phyloP scores from a whole-genome alignment of 2,329 filamentous ascomycete species.

The Colletotrichum agaves region DNA sequence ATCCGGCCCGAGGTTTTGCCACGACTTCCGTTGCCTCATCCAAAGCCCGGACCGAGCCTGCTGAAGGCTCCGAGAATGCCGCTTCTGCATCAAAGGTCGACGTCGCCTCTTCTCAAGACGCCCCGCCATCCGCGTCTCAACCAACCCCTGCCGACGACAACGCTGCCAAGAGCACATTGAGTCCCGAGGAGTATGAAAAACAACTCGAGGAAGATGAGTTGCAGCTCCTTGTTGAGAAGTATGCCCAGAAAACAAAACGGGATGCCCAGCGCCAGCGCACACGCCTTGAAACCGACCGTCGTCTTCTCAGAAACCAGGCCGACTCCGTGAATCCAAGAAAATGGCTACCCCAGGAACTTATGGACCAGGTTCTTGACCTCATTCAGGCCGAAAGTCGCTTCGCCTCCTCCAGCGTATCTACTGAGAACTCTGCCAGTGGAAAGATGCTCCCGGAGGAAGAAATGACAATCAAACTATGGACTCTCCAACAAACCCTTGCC shows the following conservation, averaged over 20 bases:
- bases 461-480: conserved; percentile 83
- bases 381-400: conserved; percentile 73
- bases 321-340: conserved; percentile 76
- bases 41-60: conserved; percentile 74
- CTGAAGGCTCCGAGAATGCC: conserved; percentile 46
- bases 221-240: conserved; percentile 86
- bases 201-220: conserved; percentile 92
- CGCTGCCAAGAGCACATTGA: conserved; percentile 62
- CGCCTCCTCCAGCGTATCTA: conserved; percentile 59
- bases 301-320: conserved; percentile 82
- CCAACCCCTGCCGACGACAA: conserved; percentile 39
- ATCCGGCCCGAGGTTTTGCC: conserved; percentile 91
- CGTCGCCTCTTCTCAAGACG: conserved; percentile 32
- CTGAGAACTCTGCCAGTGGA: conserved; percentile 53
- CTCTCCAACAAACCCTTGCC: conserved; percentile 77
- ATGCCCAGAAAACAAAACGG: conserved; percentile 80
- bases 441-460: conserved; percentile 80
- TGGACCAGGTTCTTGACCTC: conserved; percentile 81
- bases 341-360: conserved; percentile 84
- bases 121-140: conserved; percentile 45
- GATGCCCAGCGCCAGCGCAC: conserved; percentile 81
- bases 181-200: conserved; percentile 88
- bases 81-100: conserved; percentile 11
- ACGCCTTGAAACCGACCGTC: conserved; percentile 85
- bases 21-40: conserved; percentile 88